phyloP scores from a whole-genome alignment of 2,329 filamentous ascomycete species.

The Aspergillus pseudoterreus region DNA sequence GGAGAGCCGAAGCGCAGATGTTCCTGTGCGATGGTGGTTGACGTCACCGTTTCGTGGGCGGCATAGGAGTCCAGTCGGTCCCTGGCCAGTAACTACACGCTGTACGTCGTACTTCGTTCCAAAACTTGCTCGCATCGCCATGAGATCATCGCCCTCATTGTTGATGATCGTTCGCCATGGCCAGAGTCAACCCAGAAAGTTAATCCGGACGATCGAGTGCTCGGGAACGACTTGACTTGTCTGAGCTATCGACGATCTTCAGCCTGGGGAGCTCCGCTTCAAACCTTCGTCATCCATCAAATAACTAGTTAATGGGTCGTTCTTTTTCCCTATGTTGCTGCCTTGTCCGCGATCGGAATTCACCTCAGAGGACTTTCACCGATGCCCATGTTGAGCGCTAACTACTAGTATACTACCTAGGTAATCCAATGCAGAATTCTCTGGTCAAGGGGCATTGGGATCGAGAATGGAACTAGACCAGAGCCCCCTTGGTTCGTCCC shows the following conservation, averaged over 20 bases:
- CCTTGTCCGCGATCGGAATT: not conserved
- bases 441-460: not conserved
- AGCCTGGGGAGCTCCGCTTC: not conserved
- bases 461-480: not conserved
- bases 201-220: too few relatives aligned
- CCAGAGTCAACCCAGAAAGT: not conserved
- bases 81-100: not conserved
- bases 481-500: not conserved
- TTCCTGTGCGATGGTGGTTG: not conserved
- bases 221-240: not conserved
- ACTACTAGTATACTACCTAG: not conserved
- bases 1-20: not conserved
- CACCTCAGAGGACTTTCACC: not conserved
- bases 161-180: not conserved
- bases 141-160: not conserved
- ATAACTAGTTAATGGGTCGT: not conserved
- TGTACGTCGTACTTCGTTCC: too few relatives aligned
- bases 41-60: conserved; percentile 2
- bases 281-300: not conserved
- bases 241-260: not conserved
- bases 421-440: not conserved
- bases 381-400: too few relatives aligned
- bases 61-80: not conserved
- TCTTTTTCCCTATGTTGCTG: not conserved
- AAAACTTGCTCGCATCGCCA: not conserved